Evolutionary conservation across 1,284 basidiomycete genomes (phyloP).

Genomic region (Ganoderma meredithae): DNA sequence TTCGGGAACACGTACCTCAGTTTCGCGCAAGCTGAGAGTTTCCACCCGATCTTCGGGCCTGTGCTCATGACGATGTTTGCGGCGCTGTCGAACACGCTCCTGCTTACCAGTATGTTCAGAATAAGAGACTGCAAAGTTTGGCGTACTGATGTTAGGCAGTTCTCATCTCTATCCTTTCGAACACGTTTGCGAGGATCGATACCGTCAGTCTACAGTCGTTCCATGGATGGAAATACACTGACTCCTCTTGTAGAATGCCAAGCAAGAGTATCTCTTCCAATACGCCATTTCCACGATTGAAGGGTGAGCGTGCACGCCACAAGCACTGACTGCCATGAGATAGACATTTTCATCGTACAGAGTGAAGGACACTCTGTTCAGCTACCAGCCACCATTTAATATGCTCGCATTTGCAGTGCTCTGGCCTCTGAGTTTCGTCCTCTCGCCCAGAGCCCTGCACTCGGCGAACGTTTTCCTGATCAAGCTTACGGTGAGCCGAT

Average conservation of each 20-base stretch:
- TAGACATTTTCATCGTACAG: constrained; percentile 44
- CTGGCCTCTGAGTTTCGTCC: constrained; percentile 76
- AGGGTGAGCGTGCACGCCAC: constrained; percentile 58
- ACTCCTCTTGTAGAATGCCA: constrained; percentile 69
- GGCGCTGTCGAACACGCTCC: constrained; percentile 79
- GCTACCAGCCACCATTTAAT: constrained; percentile 89
- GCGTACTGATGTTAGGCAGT: constrained; percentile 38
- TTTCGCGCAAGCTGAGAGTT: constrained; percentile 73
- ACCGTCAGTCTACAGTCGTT: constrained; percentile 53
- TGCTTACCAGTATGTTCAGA: constrained; percentile 72
- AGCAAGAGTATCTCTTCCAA: constrained; percentile 90
- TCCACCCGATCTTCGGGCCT: constrained; percentile 87
- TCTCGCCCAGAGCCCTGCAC: constrained; percentile 80
- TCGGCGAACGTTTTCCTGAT: constrained; percentile 85
- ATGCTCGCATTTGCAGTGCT: constrained; percentile 80
- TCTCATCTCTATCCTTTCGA: constrained; percentile 74
- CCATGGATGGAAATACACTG: background rate
- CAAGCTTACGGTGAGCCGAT: constrained; percentile 64
- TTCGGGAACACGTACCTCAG: constrained; percentile 82
- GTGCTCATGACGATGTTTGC: constrained; percentile 89
- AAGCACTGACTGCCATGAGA: background rate
- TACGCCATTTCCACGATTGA: constrained; percentile 88
- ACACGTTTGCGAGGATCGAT: constrained; percentile 85
- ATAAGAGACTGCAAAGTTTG: background rate
- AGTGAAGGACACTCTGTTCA: constrained; percentile 91